phyloP scores from a whole-genome alignment of 2,329 filamentous ascomycete genomes.

The Lachnellula suecica region DNA sequence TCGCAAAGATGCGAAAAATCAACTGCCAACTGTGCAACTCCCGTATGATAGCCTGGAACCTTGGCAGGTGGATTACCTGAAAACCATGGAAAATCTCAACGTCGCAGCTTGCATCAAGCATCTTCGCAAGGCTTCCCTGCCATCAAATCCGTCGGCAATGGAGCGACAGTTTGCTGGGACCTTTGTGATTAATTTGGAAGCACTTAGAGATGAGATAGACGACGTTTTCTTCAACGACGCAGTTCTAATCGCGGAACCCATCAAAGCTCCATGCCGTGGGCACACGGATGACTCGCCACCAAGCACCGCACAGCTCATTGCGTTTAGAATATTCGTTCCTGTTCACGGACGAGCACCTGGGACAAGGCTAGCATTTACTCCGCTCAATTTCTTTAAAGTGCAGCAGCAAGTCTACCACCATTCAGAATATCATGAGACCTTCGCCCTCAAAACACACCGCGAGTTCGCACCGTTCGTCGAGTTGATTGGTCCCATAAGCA shows the following conservation, averaged over 20 bases:
- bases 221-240: constrained; percentile 48
- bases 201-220: constrained; percentile 41
- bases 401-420: constrained; percentile 62
- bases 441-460: constrained; percentile 52
- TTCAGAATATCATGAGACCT: constrained; percentile 55
- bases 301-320: constrained; percentile 42
- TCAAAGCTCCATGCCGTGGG: constrained; percentile 42
- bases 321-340: constrained; percentile 61
- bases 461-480: constrained; percentile 3
- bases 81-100: constrained; percentile 44
- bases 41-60: constrained; percentile 48
- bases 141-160: constrained; percentile 35
- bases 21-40: constrained; percentile 59
- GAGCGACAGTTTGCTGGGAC: constrained; percentile 46
- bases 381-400: constrained; percentile 63
- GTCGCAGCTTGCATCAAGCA: constrained; percentile 40
- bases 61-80: constrained; percentile 54
- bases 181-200: constrained; percentile 43
- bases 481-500: background rate
- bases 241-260: constrained; percentile 41
- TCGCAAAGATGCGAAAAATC: constrained; percentile 44
- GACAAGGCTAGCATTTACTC: constrained; percentile 56
- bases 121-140: constrained; percentile 35
- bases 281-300: constrained; percentile 24
- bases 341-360: constrained; percentile 55